Base-by-base conservation (phyloP, 1,284 basidiomycete genomes). In the Mycosarcoma maydis region DNA sequence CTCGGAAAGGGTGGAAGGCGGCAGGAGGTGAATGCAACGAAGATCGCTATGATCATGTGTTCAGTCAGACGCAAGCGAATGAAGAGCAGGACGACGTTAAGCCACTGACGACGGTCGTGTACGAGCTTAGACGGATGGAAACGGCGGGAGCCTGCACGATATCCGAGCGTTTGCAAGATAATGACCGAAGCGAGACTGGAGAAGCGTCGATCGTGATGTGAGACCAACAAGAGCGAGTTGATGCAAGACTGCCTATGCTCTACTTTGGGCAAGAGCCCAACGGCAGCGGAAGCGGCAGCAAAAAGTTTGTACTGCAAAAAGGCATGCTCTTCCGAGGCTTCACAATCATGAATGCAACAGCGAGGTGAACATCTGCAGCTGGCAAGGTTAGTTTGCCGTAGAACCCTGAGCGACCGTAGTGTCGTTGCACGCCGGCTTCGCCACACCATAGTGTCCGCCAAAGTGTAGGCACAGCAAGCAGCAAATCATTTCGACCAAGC, bases 291-390 rank as follows among this genome's bases (percentile, higher is more conserved):
- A 30, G 29, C 9, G 29, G n/a, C n/a, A n/a, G n/a, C n/a, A n/a
- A 29, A 13, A 29, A 29, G 27, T 13, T 13, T 29, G 8, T 10
- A 33, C 43, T 55, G 52, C 52, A 55, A 13, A 44, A 38, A 37
- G 44, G 42, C 46, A 62, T 52, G 48, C 53, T 56, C 43, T 27
- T 37, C 59, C 59, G 59, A 62, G 43, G 40, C 57, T 23, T 44
- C 30, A 26, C 19, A 32, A 24, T 48, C 16, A n/a, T n/a, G n/a
- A n/a, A n/a, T n/a, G 39, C 36, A 38, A 22, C 27, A 40, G 37
- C 26, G 41, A 33, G n/a, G n/a, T n/a, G n/a, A n/a, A n/a, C n/a
- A n/a, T n/a, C n/a, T 20, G 17, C 50, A 26, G 34, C 16, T 17
- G 32, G 29, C 46, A 54, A n/a, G n/a, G n/a, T 49, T 16, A 34